Base-by-base conservation (phyloP, 495 filamentous ascomycete genomes). In the Podospora sp. region DNA sequence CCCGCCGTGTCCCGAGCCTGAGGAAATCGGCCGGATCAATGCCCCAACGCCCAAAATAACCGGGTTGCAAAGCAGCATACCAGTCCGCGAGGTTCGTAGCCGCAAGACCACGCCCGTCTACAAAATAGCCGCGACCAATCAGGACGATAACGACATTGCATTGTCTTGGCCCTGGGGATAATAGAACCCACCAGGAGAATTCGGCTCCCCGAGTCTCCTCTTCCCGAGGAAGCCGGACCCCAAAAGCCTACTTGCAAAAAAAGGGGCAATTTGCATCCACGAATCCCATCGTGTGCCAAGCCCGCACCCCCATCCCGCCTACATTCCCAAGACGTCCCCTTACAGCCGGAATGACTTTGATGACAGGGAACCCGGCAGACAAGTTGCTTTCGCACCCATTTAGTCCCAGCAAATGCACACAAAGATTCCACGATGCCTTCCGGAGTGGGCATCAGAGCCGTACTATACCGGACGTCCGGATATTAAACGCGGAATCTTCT, bases 381-480 rank as follows among this genome's bases (percentile, higher is more conserved):
- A 33, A 33, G 29, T 33, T 4, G 40, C 40, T 14, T 36, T 46
- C 40, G 40, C 16, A 46, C 9, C 40, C 11, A 46, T 46, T 46
- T 11, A 46, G 40, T 46, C 40, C 40, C 40, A 46, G 40, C 40
- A 46, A 46, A 14, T 14, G 40, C 40, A n/a, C n/a, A n/a, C n/a
- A n/a, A 14, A 18, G 2, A 11, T 46, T 46, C 11, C 40, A 46
- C 14, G 40, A 46, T 46, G 5, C 5, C 40, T 12, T 46, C 40
- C 40, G 40, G 40, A 46, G 40, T 46, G 40, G 40, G 40, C 40
- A 46, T 46, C 9, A 18, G 14, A 4, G 40, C 12, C 40, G 40
- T 46, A 18, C 40, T 46, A 18, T 46, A 59, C 57, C 57, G 57
- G 57, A 59, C 57, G 57, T 59, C 57, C 57, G 57, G n/a, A 59